Conservation (phyloP, 495 filamentous ascomycete species). For the Trichoderma asperelloides region DNA sequence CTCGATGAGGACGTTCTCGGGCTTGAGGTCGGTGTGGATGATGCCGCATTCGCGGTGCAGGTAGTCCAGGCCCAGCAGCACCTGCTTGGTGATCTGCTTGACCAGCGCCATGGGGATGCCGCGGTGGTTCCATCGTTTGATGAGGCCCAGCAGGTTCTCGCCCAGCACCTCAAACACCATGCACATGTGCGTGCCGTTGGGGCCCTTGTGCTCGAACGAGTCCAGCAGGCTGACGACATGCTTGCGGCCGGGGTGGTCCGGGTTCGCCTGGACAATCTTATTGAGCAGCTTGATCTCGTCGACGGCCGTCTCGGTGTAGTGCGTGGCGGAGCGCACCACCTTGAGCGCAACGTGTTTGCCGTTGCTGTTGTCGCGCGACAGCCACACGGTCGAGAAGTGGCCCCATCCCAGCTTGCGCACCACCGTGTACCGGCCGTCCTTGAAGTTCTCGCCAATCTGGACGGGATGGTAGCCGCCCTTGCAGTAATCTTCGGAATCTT, state of each 20-base stretch:
- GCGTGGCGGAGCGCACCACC: constrained; percentile 91
- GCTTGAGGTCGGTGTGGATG: constrained; percentile 97
- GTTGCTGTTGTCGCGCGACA: constrained; percentile 83
- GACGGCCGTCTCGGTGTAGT: constrained; percentile 98
- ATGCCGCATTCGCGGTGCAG: constrained; percentile 97
- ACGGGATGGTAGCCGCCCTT: constrained; percentile 98
- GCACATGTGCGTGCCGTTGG: constrained; percentile 92
- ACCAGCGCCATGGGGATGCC: constrained; percentile 94
- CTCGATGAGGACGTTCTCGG: constrained; percentile 97
- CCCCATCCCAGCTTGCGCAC: constrained; percentile 98
- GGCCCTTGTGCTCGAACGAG: constrained; percentile 95
- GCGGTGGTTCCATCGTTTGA: constrained; percentile 96
- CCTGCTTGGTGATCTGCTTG: constrained; percentile 98
- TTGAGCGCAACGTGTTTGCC: constrained; percentile 96
- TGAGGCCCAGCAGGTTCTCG: constrained; percentile 89
- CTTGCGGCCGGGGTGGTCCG: constrained; percentile 80
- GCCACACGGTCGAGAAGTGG: constrained; percentile 97
- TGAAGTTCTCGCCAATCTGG: constrained; percentile 87
- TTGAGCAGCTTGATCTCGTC: constrained; percentile 98
- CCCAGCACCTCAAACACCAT: constrained; percentile 99
- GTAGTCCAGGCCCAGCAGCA: constrained; percentile 90
- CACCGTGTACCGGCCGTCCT: constrained; percentile 92
- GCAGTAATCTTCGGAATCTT: constrained; percentile 98
- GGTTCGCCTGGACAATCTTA: constrained; percentile 91
- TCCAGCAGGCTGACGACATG: constrained; percentile 94